A percentile compares a stretch with the other conserved stretches of the same genome.
Conservation (phyloP, 345 rosid genomes). For the Salix brachista region DNA sequence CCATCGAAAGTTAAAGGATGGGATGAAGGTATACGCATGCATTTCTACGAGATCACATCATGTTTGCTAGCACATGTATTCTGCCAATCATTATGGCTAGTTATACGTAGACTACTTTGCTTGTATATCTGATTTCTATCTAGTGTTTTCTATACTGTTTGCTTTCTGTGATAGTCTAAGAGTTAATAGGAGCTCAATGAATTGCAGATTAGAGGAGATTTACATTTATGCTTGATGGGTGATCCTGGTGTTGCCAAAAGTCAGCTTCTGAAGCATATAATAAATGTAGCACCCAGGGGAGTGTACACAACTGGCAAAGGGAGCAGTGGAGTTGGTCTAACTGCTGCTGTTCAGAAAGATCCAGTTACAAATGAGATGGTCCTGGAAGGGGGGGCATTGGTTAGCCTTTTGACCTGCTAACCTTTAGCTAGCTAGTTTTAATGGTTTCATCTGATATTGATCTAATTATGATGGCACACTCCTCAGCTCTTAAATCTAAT, state of each 20-base stretch:
- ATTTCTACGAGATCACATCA: neutral
- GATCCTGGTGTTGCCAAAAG: constrained; percentile 99
- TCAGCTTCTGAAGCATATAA: constrained; percentile 98
- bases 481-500: neutral
- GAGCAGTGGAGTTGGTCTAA: constrained; percentile 98
- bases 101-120: too few species aligned
- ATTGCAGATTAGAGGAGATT: constrained; percentile 91
- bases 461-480: neutral
- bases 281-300: constrained; percentile 91
- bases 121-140: neutral
- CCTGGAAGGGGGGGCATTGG: constrained; percentile 98
- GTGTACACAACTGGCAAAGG: constrained; percentile 95
- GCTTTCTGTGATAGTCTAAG: neutral
- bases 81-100: neutral
- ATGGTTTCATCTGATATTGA: neutral
- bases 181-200: neutral
- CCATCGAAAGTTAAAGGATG: constrained; percentile 86
- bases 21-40: constrained; percentile 74
- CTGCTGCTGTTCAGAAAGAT: constrained; percentile 97
- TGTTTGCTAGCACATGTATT: neutral
- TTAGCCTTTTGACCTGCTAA: constrained; percentile 6
- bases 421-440: neutral
- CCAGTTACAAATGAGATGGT: constrained; percentile 96
- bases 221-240: constrained; percentile 96
- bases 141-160: neutral